Conservation (phyloP, 306 rosid species). For the Rosa lucieae region DNA sequence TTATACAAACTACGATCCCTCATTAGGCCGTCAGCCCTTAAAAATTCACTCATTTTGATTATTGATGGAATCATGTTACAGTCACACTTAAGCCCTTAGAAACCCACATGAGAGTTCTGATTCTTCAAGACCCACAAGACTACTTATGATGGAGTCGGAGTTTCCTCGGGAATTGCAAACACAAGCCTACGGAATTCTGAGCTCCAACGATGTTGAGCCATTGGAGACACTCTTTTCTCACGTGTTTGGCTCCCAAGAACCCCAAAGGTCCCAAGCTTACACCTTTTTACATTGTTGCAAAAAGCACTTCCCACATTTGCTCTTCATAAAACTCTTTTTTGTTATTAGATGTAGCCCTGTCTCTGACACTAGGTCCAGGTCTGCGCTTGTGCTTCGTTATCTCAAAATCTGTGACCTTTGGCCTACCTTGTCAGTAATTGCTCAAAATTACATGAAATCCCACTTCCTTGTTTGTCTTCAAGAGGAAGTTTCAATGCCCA, state of each 20-base stretch:
- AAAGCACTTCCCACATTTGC: conserved; percentile 1
- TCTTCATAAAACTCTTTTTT: conserved; percentile 4
- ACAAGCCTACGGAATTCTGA: conserved; percentile 4
- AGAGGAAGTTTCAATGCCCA: conserved; percentile 11
- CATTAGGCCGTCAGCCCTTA: background rate
- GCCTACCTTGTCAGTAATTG: conserved; percentile 1
- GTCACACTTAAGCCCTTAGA: background rate
- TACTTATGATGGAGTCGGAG: background rate
- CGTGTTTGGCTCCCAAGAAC: conserved; percentile 4
- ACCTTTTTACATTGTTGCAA: conserved; percentile 11
- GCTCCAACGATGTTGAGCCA: conserved; percentile 4
- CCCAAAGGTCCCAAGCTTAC: conserved; percentile 10
- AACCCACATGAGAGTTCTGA: background rate
- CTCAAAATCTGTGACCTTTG: conserved; percentile 8
- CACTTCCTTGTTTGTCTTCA: conserved; percentile 13
- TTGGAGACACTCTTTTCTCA: conserved; percentile 4
- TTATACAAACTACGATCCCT: background rate
- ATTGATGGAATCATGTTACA: background rate
- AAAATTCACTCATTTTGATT: background rate
- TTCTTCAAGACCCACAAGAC: background rate
- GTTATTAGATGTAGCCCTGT: background rate
- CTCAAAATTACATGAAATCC: conserved; percentile 2
- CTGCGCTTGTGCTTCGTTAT: conserved; percentile 10
- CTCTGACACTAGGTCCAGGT: background rate
- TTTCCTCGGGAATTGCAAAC: conserved; percentile 5